Conservation (phyloP, 768 basidiomycete genomes). For the Suillus ampliporus region DNA sequence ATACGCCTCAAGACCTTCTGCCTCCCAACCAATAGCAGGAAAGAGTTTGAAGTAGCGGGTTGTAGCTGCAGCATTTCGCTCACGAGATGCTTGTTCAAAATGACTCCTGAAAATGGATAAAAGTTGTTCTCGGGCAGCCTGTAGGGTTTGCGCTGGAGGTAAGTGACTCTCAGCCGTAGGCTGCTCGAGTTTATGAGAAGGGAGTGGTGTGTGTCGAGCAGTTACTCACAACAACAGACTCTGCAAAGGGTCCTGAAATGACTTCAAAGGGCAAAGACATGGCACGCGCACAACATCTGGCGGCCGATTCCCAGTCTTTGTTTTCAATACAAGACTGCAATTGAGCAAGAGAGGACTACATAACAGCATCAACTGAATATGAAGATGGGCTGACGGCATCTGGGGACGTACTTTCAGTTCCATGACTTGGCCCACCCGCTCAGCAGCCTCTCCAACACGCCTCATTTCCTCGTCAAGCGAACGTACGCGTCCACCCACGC, state of each 20-base stretch:
- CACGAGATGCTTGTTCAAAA: slow-evolving; percentile 81
- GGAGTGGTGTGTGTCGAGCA: background rate
- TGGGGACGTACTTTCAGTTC: slow-evolving; percentile 79
- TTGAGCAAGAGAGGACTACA: slow-evolving; percentile 67
- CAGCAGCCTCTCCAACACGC: slow-evolving; percentile 86
- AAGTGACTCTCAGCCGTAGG: slow-evolving; percentile 89
- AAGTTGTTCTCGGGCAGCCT: slow-evolving; percentile 73
- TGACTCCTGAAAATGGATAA: slow-evolving; percentile 78
- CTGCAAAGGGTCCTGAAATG: slow-evolving; percentile 84
- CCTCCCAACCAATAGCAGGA: slow-evolving; percentile 93
- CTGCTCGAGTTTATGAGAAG: slow-evolving; percentile 46
- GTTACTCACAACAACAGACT: slow-evolving; percentile 79
- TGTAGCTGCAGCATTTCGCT: slow-evolving; percentile 83
- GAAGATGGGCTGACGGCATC: slow-evolving; percentile 39
- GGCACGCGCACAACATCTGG: slow-evolving; percentile 87
- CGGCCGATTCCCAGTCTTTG: slow-evolving; percentile 96
- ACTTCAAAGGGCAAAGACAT: slow-evolving; percentile 84
- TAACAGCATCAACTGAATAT: slow-evolving; percentile 28
- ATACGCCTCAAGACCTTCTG: slow-evolving; percentile 90
- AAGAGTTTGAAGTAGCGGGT: slow-evolving; percentile 98
- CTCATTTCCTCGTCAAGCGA: slow-evolving; percentile 93
- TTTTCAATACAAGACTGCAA: slow-evolving; percentile 68
- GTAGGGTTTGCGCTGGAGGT: slow-evolving; percentile 84
- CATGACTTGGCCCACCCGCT: slow-evolving; percentile 90
- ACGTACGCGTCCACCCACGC: slow-evolving; percentile 91